These are phyloP conservation scores for Globisporangium camurandrum DNA, from an alignment of 352 stramenopile species.

Conservation along the genomic window DNA sequence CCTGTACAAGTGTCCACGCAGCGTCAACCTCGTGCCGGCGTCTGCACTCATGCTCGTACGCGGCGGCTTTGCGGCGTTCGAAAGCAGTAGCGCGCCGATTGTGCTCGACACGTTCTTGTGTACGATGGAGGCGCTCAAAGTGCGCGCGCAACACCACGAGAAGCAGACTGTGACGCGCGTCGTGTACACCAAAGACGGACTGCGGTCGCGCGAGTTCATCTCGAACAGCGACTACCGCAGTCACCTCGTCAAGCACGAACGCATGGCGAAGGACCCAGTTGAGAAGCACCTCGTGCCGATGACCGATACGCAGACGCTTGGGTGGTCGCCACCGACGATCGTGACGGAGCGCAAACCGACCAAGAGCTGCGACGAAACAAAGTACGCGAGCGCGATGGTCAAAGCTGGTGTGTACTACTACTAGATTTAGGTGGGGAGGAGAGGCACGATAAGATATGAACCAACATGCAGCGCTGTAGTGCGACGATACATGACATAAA, in stretches of 20 bases:
- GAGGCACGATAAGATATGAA: too few relatives aligned
- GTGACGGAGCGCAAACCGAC: slow-evolving; percentile 34
- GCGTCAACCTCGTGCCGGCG: slow-evolving; percentile 43
- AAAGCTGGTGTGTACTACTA: slow-evolving; percentile 74
- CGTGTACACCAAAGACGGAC: slow-evolving; percentile 32
- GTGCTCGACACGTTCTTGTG: slow-evolving; percentile 21
- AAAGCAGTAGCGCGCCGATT: slow-evolving; percentile 7
- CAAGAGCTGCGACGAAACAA: slow-evolving; percentile 65
- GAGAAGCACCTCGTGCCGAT: slow-evolving; percentile 38
- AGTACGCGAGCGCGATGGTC: slow-evolving; percentile 62
- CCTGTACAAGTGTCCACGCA: slow-evolving; percentile 57
- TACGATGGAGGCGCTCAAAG: slow-evolving; percentile 25
- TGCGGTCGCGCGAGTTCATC: slow-evolving; percentile 37
- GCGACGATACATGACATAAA: too few relatives aligned
- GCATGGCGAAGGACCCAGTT: slow-evolving; percentile 38
- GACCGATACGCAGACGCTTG: slow-evolving; percentile 44
- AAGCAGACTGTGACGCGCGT: slow-evolving; percentile 14
- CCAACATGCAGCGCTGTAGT: too few relatives aligned
- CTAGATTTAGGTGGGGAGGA: too few relatives aligned
- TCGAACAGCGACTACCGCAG: slow-evolving; percentile 47
- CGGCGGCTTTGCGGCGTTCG: slow-evolving; percentile 13
- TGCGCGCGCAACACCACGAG: slow-evolving; percentile 24
- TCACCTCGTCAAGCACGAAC: slow-evolving; percentile 43
- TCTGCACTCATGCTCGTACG: slow-evolving; percentile 15
- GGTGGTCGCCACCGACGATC: slow-evolving; percentile 44